Percentiles rank a stretch among this genome's conserved stretches.
phyloP scores from a whole-genome alignment of 768 basidiomycete species.

The Gyrodon lividus region DNA sequence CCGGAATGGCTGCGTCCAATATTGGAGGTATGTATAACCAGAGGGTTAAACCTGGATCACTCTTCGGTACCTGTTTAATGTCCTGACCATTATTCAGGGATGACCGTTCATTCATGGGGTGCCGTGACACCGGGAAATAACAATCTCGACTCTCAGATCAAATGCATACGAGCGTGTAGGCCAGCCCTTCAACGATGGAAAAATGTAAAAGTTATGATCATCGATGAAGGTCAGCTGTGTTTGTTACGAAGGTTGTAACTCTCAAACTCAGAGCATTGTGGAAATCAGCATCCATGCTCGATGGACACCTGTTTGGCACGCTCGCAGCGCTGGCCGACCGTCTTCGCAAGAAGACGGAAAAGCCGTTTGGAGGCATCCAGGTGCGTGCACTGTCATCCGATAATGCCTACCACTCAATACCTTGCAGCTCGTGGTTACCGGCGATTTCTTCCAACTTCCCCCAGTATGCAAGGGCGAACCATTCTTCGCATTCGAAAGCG shows the following conservation, averaged over 20 bases:
- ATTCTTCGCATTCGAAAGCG: slow-evolving; percentile 67
- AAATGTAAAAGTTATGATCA: slow-evolving; percentile 54
- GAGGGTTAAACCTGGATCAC: neutral
- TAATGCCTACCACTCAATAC: neutral
- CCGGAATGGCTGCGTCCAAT: slow-evolving; percentile 47
- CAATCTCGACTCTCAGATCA: slow-evolving; percentile 44
- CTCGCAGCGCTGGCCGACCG: slow-evolving; percentile 50
- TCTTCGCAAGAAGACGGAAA: slow-evolving; percentile 47
- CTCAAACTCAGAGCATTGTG: neutral
- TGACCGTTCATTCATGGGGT: slow-evolving; percentile 61
- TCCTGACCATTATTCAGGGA: slow-evolving; percentile 34
- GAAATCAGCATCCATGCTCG: slow-evolving; percentile 64
- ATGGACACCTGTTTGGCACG: slow-evolving; percentile 60
- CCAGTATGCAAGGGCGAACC: slow-evolving; percentile 47
- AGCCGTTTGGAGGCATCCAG: slow-evolving; percentile 70
- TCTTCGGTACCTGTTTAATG: neutral
- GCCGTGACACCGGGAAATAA: slow-evolving; percentile 51
- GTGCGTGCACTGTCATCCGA: slow-evolving; percentile 25
- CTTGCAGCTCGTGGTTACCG: slow-evolving; percentile 48
- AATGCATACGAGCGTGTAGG: slow-evolving; percentile 50
- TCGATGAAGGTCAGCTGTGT: slow-evolving; percentile 55
- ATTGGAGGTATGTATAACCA: slow-evolving; percentile 37
- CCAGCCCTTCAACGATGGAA: slow-evolving; percentile 59
- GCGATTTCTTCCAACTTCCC: slow-evolving; percentile 61
- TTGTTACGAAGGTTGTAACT: neutral